Conservation (phyloP, 257 asterid species). For the Solanum piurae region DNA sequence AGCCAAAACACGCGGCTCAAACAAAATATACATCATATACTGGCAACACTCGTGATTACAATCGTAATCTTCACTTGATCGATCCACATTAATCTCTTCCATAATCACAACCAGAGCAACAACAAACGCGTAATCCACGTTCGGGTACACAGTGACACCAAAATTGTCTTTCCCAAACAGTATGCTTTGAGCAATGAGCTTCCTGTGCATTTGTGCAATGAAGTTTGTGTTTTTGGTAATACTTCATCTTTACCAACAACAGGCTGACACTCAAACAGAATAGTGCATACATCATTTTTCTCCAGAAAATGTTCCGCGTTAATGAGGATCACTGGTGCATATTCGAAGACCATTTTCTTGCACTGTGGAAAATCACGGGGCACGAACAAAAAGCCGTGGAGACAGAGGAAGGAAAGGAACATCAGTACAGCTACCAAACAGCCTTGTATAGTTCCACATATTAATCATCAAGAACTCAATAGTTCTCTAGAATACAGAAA, state of each 20-base stretch:
- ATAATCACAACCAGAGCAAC: constrained; percentile 30
- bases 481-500: neutral
- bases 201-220: constrained; percentile 47
- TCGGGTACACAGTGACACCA: constrained; percentile 15
- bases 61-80: neutral
- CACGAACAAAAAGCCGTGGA: neutral
- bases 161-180: constrained; percentile 26
- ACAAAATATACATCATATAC: neutral
- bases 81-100: constrained; percentile 13
- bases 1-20: neutral
- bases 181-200: constrained; percentile 11
- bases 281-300: constrained; percentile 45
- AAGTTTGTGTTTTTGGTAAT: constrained; percentile 1
- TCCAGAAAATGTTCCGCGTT: constrained; percentile 78
- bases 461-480: neutral
- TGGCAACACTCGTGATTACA: neutral
- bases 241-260: constrained; percentile 4
- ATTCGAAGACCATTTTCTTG: constrained; percentile 73
- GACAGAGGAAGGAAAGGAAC: neutral
- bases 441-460: neutral
- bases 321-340: constrained; percentile 60
- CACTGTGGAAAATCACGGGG: constrained; percentile 42
- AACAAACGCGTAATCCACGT: constrained; percentile 26
- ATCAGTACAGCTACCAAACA: neutral
- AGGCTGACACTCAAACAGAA: constrained; percentile 51